Percentiles rank a stretch among this genome's conserved stretches.
Evolutionary conservation across 2,329 filamentous ascomycete species (phyloP).

Genomic region (Alternaria burnsii): DNA sequence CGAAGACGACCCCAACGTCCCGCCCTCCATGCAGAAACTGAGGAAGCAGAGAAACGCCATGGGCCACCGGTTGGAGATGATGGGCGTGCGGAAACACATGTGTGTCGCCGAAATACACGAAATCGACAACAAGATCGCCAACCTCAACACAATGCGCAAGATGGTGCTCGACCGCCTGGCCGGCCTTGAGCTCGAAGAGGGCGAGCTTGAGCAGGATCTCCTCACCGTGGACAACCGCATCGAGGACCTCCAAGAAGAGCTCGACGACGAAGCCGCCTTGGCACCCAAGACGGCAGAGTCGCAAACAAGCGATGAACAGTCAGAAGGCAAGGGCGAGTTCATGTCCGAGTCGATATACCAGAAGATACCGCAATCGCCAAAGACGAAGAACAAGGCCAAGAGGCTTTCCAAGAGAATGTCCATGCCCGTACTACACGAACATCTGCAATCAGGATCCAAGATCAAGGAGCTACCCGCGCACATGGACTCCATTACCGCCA

Average conservation of each 20-base stretch:
- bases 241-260: slow-evolving; percentile 69
- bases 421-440: slow-evolving; percentile 94
- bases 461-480: slow-evolving; percentile 92
- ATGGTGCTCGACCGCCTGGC: slow-evolving; percentile 90
- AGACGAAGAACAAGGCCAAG: slow-evolving; percentile 61
- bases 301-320: slow-evolving; percentile 59
- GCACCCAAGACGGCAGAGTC: slow-evolving; percentile 52
- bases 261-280: slow-evolving; percentile 60
- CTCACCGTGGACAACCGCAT: slow-evolving; percentile 68
- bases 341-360: slow-evolving; percentile 99
- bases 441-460: slow-evolving; percentile 86
- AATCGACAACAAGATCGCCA: slow-evolving; percentile 96
- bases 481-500: slow-evolving; percentile 82
- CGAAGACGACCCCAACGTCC: slow-evolving; percentile 59
- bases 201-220: slow-evolving; percentile 85
- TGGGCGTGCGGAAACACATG: slow-evolving; percentile 95
- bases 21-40: slow-evolving; percentile 74
- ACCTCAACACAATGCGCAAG: slow-evolving; percentile 89
- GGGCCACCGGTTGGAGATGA: slow-evolving; percentile 87
- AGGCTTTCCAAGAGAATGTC: slow-evolving; percentile 74
- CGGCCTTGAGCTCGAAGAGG: slow-evolving; percentile 87
- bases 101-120: slow-evolving; percentile 94
- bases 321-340: slow-evolving; percentile 69
- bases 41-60: slow-evolving; percentile 82
- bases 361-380: slow-evolving; percentile 72